A percentile compares a stretch with the other conserved stretches of the same genome.
Evolutionary conservation across 2,329 filamentous ascomycete species (phyloP).

Genomic region (Mycosphaerella sp.): DNA sequence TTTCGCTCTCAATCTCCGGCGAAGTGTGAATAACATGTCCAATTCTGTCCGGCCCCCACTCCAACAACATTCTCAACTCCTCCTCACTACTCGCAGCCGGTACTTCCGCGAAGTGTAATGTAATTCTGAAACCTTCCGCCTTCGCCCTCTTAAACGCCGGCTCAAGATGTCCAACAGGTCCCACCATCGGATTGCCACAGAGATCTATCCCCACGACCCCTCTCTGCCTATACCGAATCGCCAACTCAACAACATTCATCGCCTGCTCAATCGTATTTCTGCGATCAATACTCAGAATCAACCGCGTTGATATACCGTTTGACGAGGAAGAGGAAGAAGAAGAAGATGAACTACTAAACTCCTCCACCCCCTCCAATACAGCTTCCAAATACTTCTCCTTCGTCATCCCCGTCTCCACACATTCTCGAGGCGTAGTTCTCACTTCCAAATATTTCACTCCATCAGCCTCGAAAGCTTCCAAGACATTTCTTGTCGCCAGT

Average conservation of each 20-base stretch:
- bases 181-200: constrained; percentile 66
- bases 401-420: constrained; percentile 49
- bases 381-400: constrained; percentile 59
- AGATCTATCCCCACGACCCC: constrained; percentile 67
- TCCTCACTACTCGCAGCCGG: constrained; percentile 49
- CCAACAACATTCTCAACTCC: constrained; percentile 60
- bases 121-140: constrained; percentile 53
- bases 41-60: constrained; percentile 61
- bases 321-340: too few relatives aligned
- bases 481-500: constrained; percentile 59
- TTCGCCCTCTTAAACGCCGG: constrained; percentile 55
- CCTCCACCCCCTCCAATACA: constrained; percentile 60
- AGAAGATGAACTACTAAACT: constrained; percentile 35
- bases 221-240: constrained; percentile 46
- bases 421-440: constrained; percentile 68
- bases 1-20: constrained; percentile 53
- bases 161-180: constrained; percentile 55
- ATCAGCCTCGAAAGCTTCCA: constrained; percentile 61
- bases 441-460: constrained; percentile 74
- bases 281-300: constrained; percentile 72
- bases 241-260: constrained; percentile 58
- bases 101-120: constrained; percentile 73
- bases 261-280: constrained; percentile 56
- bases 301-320: constrained; percentile 33
- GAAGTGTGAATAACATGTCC: constrained; percentile 75